Conservation (phyloP, 768 basidiomycete genomes). For the Russula sp. region DNA sequence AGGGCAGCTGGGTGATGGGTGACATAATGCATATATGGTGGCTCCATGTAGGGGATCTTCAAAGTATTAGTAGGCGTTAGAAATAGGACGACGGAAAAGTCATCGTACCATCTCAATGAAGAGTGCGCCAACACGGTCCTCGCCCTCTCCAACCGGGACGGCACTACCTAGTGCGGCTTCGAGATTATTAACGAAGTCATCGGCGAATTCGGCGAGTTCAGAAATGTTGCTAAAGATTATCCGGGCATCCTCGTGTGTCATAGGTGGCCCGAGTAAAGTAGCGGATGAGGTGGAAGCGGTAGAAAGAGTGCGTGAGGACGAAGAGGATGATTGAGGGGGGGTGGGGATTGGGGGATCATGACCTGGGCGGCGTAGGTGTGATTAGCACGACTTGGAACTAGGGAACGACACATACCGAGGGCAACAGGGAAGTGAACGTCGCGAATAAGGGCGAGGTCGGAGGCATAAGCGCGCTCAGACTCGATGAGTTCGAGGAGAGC, state of each 20-base stretch:
- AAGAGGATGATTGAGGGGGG: conserved; percentile 36
- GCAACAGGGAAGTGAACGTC: conserved; percentile 77
- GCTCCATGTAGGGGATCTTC: conserved; percentile 65
- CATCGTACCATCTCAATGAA: conserved; percentile 60
- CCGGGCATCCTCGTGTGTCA: conserved; percentile 63
- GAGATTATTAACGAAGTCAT: conserved; percentile 56
- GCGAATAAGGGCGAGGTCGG: conserved; percentile 73
- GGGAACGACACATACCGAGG: conserved; percentile 43
- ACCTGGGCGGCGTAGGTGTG: conserved; percentile 28
- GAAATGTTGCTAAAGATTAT: conserved; percentile 73
- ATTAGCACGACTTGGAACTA: background rate
- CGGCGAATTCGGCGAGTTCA: conserved; percentile 68
- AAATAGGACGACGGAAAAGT: background rate
- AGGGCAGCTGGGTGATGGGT: conserved; percentile 73
- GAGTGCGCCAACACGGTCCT: conserved; percentile 62
- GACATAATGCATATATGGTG: conserved; percentile 74
- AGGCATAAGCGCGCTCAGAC: conserved; percentile 76
- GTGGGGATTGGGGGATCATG: conserved; percentile 37
- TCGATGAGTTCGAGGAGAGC: conserved; percentile 72
- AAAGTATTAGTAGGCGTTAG: conserved; percentile 4
- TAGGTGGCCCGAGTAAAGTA: conserved; percentile 42
- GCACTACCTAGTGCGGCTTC: conserved; percentile 60
- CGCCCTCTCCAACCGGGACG: conserved; percentile 58
- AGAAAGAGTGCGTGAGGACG: conserved; percentile 46
- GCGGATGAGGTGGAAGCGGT: conserved; percentile 45